Evolutionary conservation across 1,284 basidiomycete genomes (phyloP).

Genomic region (Peniophora sp.): DNA sequence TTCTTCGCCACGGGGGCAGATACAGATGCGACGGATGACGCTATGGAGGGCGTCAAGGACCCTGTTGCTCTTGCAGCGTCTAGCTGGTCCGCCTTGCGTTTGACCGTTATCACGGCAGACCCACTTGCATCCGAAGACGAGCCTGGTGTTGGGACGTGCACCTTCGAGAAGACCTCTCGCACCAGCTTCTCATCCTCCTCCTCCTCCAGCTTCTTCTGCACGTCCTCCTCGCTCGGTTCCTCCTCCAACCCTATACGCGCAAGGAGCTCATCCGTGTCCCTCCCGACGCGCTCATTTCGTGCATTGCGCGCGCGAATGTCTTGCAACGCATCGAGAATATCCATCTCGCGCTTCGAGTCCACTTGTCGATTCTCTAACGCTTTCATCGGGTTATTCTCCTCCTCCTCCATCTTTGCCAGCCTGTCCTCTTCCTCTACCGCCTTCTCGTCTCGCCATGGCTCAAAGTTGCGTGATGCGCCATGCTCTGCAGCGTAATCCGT

Average conservation of each 20-base stretch:
- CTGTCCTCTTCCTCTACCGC: constrained; percentile 70
- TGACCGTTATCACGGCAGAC: constrained; percentile 55
- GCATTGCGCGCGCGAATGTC: constrained; percentile 93
- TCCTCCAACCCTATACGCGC: constrained; percentile 53
- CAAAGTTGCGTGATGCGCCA: constrained; percentile 91
- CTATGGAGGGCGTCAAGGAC: constrained; percentile 28
- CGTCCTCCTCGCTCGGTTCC: constrained; percentile 63
- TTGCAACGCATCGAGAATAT: constrained; percentile 92
- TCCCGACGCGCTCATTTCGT: constrained; percentile 73
- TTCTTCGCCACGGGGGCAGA: constrained; percentile 47
- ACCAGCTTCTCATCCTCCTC: constrained; percentile 92
- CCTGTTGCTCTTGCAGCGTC: constrained; percentile 60
- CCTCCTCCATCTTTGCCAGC: constrained; percentile 73
- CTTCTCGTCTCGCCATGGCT: constrained; percentile 81
- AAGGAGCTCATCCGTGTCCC: constrained; percentile 51
- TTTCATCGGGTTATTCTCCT: constrained; percentile 96
- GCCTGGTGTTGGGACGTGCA: constrained; percentile 34
- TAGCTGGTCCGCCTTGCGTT: constrained; percentile 76
- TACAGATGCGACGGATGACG: constrained; percentile 46
- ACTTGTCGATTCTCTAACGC: constrained; percentile 87
- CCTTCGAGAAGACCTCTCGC: constrained; percentile 78
- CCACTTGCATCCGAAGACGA: constrained; percentile 19
- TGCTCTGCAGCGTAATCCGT: constrained; percentile 92
- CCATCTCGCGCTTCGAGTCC: constrained; percentile 97
- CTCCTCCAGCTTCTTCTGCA: constrained; percentile 58